Evolutionary conservation across 2,329 filamentous ascomycete species (phyloP).

Genomic region (Orbilia quercus): DNA sequence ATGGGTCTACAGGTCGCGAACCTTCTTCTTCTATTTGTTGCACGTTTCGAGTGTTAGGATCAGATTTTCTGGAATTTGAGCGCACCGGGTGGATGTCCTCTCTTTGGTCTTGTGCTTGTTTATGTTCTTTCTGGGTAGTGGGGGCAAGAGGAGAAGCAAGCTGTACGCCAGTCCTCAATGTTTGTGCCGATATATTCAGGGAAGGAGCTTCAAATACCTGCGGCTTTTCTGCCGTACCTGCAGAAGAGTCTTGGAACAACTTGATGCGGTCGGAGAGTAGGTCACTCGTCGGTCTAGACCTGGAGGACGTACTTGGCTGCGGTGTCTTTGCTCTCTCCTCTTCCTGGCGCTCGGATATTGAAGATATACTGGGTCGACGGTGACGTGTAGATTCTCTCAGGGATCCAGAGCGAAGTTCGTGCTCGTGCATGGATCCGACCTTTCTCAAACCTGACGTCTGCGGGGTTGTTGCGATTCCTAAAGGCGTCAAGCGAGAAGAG

Average conservation of each 20-base stretch:
- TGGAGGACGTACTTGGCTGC: constrained; percentile 29
- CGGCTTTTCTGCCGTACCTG: constrained; percentile 54
- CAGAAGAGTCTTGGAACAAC: constrained; percentile 54
- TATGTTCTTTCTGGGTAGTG: constrained; percentile 55
- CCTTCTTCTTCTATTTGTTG: constrained; percentile 57
- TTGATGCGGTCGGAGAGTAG: constrained; percentile 42
- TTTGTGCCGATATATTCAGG: constrained; percentile 56
- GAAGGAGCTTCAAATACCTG: constrained; percentile 57
- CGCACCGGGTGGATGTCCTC: constrained; percentile 53
- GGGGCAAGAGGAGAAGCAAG: constrained; percentile 57
- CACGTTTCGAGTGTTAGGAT: constrained; percentile 57
- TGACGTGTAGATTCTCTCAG: constrained; percentile 42
- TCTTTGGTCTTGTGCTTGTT: constrained; percentile 52
- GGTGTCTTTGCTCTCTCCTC: constrained; percentile 52
- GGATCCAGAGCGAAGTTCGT: constrained; percentile 35
- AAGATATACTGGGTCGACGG: constrained; percentile 49
- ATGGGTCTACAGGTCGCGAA: constrained; percentile 57
- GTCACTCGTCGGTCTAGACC: constrained; percentile 31
- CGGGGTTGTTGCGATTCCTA: constrained; percentile 54
- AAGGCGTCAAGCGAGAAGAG: constrained; percentile 49
- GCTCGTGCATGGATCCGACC: constrained; percentile 48
- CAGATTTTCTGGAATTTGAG: constrained; percentile 56
- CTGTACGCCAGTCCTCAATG: constrained; percentile 57
- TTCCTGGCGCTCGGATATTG: constrained; percentile 47
- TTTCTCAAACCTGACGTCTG: constrained; percentile 45